Base-by-base conservation (phyloP, 2,329 filamentous ascomycete genomes). In the Juglanconis sp. region DNA sequence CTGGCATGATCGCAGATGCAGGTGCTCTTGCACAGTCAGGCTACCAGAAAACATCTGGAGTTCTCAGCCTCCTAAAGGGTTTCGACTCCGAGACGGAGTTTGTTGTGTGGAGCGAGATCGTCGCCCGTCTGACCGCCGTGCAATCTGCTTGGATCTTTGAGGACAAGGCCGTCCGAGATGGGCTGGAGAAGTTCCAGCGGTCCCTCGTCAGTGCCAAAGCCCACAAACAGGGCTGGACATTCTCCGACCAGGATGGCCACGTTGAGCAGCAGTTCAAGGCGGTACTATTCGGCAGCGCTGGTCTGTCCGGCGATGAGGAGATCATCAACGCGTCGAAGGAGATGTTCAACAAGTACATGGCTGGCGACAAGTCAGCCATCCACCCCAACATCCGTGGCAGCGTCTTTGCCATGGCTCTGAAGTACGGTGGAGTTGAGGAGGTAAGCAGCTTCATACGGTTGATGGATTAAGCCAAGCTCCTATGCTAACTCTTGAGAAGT, bases 201-300 rank as follows among this genome's bases (percentile, higher is more conserved):
- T 85, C 91, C 10, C 82, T 98, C 30, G 84, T 91, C 61, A 88
- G 87, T 69, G 80, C 84, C 67, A 94, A 92, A 74, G 89, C 93
- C 0, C 93, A 97, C 73, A 85, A 92, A 71, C 77, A 96, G 49
- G 94, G 94, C 61, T 98, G 94, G 94, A 78, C 85, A 13, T 96
- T 98, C 76, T 88, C 86, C 34, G 89, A 93, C 32, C 83, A 82
- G 3, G 94, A 98, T 68, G 91, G 90, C 53, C 93, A 97, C 71
- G 88, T 97, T 66, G 83, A 93, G 73, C 92, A 96, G 74, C 93
- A 97, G 73, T 96, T 96, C 83, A 98, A 98, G 81, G 87, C 87
- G 13, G 84, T 97, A 71, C 84, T 97, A 72, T 98, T 98, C 72
- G 90, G 90, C 63, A 86, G 83, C 66, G 92, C 94, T 54, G 94